Evolutionary conservation across 768 basidiomycete genomes (phyloP), one percentile per base, ranked within the genome.

Genomic region (Glaciozyma martinii): DNA sequence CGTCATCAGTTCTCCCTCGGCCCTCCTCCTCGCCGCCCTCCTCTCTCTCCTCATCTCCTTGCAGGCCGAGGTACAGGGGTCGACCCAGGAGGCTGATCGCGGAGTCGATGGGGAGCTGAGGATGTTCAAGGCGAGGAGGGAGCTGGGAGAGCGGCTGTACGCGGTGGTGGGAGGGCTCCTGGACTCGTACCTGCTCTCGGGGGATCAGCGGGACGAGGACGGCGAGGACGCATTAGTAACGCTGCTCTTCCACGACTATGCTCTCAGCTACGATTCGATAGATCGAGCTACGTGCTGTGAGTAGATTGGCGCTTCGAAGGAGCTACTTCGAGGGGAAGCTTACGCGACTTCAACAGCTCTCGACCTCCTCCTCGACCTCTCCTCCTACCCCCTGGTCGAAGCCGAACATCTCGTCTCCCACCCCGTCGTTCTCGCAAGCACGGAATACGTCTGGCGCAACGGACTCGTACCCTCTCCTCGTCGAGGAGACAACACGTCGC

Each of bases 381-480:
- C 70, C 1, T 71, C 70, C 7, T 54, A 61, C 33, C 63, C 61
- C 7, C 59, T 71, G 27, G 64, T 71, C 50, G 70, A 67, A 44
- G 70, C 70, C 21, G 70, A 71, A 30, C 55, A 65, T 47, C 63
- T 71, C 53, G 63, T 71, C 29, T 67, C 70, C 33, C 70, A 71
- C 30, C 70, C 70, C 2, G 70, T 71, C 61, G 70, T 71, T 3
- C 70, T 71, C 56, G 70, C 70, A 9, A 58, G 52, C 21, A 71
- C 70, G 12, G 70, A 71, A 33, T 71, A 71, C 56, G 66, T 67
- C 40, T 71, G 70, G 70, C 53, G 70, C 4, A 67, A 71, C 56
- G 70, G 70, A 16, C 44, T 70, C 0, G 46, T 71, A 1, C 66
- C 70, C 1, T 46, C 70, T 10, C 66, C 66, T 7, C 19, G 18